Evolutionary conservation across 148 eudicot species (phyloP).

Genomic region (Rhododendron mucronatum): DNA sequence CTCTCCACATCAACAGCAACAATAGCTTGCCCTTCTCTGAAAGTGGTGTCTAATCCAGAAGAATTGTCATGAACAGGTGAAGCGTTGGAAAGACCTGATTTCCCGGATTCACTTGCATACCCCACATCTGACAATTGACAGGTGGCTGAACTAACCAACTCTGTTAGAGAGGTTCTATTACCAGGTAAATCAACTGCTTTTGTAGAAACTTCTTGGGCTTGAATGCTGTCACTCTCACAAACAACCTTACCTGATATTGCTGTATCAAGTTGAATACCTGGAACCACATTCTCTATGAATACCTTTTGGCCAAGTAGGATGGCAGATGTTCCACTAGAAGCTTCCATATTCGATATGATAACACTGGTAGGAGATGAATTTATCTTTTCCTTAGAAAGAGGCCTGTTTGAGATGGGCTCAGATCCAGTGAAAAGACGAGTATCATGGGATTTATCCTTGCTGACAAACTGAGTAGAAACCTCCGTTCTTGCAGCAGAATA

Average conservation of each 20-base stretch:
- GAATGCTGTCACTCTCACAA: neutral
- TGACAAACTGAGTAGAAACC: conserved; percentile 1
- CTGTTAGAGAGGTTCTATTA: conserved; percentile 6
- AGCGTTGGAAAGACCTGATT: conserved; percentile 1
- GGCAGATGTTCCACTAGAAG: neutral
- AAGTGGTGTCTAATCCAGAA: conserved; percentile 17
- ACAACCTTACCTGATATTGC: neutral
- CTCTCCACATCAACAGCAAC: conserved; percentile 1
- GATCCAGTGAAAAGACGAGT: neutral
- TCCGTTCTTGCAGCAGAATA: neutral
- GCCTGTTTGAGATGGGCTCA: neutral
- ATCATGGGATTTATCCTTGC: conserved; percentile 4
- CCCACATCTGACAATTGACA: conserved; percentile 16
- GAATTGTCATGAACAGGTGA: conserved; percentile 18
- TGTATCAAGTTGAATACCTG: neutral
- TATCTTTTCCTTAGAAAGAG: conserved; percentile 3
- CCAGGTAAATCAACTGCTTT: conserved; percentile 9
- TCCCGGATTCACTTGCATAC: conserved; percentile 8
- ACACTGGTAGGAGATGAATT: conserved; percentile 3
- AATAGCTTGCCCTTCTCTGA: conserved; percentile 14
- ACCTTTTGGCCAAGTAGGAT: conserved; percentile 4
- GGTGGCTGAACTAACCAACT: conserved; percentile 6
- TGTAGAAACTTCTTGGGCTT: neutral
- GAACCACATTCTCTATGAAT: neutral
- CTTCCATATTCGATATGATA: neutral